Conservation (phyloP, 177 flowering plant species). For the Vitis hybrid region DNA sequence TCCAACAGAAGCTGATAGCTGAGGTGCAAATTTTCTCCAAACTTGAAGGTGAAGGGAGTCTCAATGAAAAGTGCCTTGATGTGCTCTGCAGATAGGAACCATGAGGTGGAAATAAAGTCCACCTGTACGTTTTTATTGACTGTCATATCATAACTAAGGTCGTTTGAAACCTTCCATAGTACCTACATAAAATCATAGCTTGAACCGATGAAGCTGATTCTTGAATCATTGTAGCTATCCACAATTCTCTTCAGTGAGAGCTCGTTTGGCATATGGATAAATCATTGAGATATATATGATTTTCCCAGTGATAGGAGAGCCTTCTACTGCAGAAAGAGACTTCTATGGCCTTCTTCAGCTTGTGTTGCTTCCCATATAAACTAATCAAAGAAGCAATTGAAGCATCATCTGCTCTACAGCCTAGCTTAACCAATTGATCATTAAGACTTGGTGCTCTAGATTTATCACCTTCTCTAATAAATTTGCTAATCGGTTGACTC, state of each 20-base stretch:
- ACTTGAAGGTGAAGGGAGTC: too few species aligned
- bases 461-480: slow-evolving; percentile 56
- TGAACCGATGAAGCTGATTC: slow-evolving; percentile 40
- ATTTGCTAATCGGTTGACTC: slow-evolving; percentile 51
- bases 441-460: slow-evolving; percentile 49
- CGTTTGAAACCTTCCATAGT: slow-evolving; percentile 95
- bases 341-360: slow-evolving; percentile 48
- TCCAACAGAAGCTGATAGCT: slow-evolving; percentile 29
- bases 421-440: slow-evolving; percentile 43
- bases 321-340: slow-evolving; percentile 36
- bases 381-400: slow-evolving; percentile 60
- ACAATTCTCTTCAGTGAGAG: too few species aligned
- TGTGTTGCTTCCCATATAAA: slow-evolving; percentile 50
- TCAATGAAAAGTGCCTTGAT: too few species aligned
- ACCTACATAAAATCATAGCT: slow-evolving; percentile 77
- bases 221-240: too few species aligned
- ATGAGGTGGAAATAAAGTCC: slow-evolving; percentile 22
- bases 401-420: slow-evolving; percentile 41
- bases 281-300: slow-evolving; percentile 52
- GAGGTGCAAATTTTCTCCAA: too few species aligned
- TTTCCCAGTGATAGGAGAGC: slow-evolving; percentile 26
- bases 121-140: slow-evolving; percentile 85
- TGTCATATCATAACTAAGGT: slow-evolving; percentile 89
- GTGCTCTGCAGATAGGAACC: too few species aligned
- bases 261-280: slow-evolving; percentile 61